A percentile compares a stretch with the other conserved stretches of the same genome.
These are phyloP conservation scores for Fistulina hepatica DNA, from an alignment of 1,284 basidiomycete species.

Conservation along the genomic window DNA sequence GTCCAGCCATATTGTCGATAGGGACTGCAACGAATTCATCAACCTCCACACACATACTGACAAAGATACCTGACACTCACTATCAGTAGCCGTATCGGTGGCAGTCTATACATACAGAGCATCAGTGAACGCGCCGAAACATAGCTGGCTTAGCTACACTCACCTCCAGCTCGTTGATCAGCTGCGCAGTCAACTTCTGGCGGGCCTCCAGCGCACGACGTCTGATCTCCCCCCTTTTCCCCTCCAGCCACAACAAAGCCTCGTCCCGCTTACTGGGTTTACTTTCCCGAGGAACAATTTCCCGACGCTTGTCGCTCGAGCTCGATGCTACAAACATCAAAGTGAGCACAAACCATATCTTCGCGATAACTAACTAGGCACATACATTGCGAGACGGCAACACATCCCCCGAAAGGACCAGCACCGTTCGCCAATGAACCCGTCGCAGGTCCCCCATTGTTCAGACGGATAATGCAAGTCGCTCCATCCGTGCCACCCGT, in stretches of 20 bases:
- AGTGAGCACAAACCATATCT: too few relatives aligned
- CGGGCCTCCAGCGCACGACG: constrained; percentile 10
- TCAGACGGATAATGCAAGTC: constrained; percentile 16
- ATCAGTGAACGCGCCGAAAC: not conserved
- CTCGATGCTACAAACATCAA: not conserved
- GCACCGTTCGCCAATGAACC: constrained; percentile 16
- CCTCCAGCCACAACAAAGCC: too few relatives aligned
- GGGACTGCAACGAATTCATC: constrained; percentile 9
- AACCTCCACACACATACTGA: not conserved
- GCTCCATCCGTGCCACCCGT: constrained; percentile 14
- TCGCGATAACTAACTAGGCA: too few relatives aligned
- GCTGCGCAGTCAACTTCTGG: constrained; percentile 14
- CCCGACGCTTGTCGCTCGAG: too few relatives aligned
- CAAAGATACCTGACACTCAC: constrained; percentile 1
- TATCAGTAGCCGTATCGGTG: constrained; percentile 17
- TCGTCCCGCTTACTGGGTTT: too few relatives aligned
- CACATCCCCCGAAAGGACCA: constrained; percentile 18
- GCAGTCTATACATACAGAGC: constrained; percentile 10
- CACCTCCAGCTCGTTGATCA: constrained; percentile 16
- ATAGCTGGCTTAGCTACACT: too few relatives aligned
- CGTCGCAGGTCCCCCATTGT: constrained; percentile 15
- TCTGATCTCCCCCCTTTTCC: not conserved
- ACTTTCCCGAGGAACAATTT: too few relatives aligned
- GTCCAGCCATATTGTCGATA: constrained; percentile 17
- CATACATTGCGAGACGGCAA: constrained; percentile 13